Evolutionary conservation across 1,284 basidiomycete genomes (phyloP), one percentile per base, ranked within the genome.

Genomic region (Trichosporon sp.): DNA sequence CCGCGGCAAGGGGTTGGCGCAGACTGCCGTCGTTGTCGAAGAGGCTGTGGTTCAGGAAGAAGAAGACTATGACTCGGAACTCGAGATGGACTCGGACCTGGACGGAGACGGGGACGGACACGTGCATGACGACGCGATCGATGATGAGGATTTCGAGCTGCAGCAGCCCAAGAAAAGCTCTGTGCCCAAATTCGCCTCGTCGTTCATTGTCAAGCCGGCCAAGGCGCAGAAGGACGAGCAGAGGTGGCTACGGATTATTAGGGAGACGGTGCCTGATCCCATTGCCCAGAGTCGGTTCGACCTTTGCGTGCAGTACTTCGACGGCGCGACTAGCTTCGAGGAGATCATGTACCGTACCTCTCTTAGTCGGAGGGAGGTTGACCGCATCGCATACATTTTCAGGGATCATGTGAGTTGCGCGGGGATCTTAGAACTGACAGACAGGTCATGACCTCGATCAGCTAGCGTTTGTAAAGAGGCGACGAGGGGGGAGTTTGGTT

Each of bases 311-410:
- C 75, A 78, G 68, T 79, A 79, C 69, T 74, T 80, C 60, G 76
- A 81, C 59, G 79, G 78, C 14, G 67, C 71, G 25, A 72, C 76
- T 11, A 76, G 78, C 1, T 73, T 79, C 58, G 78, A 80, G 61
- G 78, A 80, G 61, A 77, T 80, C 59, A 70, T 74, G 56, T 81
- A 75, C 70, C 72, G 78, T 49, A 80, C 78, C 3, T 71, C 74
- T 1, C 67, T 80, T 63, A 69, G 68, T 13, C 66, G 72, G 54
- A 71, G 73, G 29, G 77, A 79, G 62, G 57, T 79, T 56, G 75
- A 78, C 29, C 68, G 67, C 60, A 71, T 79, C 19, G 60, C 75
- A 6, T 57, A 70, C 46, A 59, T 73, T 34, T 79, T 70, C 63
- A 71, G 73, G 57, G 73, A 76, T 23, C 73, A 79, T 68, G 76